A percentile compares a stretch with the other conserved stretches of the same genome.
Conservation (phyloP, 1,284 basidiomycete genomes). For the Somion occarium region DNA sequence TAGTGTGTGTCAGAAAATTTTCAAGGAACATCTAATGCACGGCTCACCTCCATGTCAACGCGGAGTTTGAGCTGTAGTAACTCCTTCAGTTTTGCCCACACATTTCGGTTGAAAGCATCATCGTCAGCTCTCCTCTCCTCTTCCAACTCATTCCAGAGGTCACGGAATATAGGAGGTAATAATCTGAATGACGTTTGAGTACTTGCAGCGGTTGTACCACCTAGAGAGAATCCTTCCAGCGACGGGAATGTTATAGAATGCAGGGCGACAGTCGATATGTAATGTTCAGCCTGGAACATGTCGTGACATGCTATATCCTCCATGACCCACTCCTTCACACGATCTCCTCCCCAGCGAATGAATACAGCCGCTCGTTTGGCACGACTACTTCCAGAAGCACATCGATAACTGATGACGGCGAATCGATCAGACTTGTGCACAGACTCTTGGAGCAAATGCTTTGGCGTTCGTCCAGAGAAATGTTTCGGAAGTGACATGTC, state of each 20-base stretch:
- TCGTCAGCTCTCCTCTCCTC: conserved; percentile 54
- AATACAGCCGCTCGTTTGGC: conserved; percentile 68
- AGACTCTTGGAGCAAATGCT: conserved; percentile 60
- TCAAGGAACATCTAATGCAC: too few relatives aligned
- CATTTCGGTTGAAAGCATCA: conserved; percentile 59
- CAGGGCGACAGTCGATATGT: conserved; percentile 83
- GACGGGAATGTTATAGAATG: conserved; percentile 66
- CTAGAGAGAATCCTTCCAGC: conserved; percentile 57
- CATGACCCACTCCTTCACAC: conserved; percentile 76
- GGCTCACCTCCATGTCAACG: conserved; percentile 37
- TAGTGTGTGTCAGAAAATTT: too few relatives aligned
- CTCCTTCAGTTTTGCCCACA: conserved; percentile 67
- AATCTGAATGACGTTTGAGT: conserved; percentile 61
- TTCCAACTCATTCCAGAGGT: conserved; percentile 94
- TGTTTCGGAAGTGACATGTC: conserved; percentile 82
- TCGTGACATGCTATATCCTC: conserved; percentile 80
- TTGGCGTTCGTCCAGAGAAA: conserved; percentile 74
- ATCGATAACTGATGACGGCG: conserved; percentile 66
- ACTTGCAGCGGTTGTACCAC: conserved; percentile 35
- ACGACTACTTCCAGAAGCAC: conserved; percentile 62
- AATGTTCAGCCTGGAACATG: conserved; percentile 83
- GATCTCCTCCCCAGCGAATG: conserved; percentile 68
- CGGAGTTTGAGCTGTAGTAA: conserved; percentile 59
- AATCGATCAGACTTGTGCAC: conserved; percentile 68
- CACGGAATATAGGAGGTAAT: conserved; percentile 80